Base-by-base conservation (phyloP, 2,329 filamentous ascomycete genomes). In the Colletotrichum godetiae region DNA sequence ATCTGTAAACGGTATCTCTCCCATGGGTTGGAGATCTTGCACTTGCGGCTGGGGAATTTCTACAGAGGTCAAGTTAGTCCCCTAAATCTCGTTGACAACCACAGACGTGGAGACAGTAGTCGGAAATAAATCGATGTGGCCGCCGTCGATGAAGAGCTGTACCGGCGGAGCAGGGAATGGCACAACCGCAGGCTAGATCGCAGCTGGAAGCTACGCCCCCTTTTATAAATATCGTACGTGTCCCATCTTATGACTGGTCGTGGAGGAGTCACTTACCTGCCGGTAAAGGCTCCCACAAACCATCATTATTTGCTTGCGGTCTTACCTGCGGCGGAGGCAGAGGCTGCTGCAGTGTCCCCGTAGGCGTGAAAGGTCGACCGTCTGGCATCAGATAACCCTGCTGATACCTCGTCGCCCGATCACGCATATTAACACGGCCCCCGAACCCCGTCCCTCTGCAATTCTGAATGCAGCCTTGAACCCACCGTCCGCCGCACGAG, bases 401-500 rank as follows among this genome's bases (percentile, higher is more conserved):
- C 13, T 13, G 72, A 55, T 55, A 72, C 37, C 49, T 66, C 27
- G 42, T 19, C 11, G 15, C n/a, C 27, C 72, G 56, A 22, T 63
- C 22, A n/a, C 72, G 62, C 68, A 72, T 67, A 11, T 68, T 68
- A 0, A 74, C 37, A 31, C 68, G 72, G 3, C 6, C 24, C 15
- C 60, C 33, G 11, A 52, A 19, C 5, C 53, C 58, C 29, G 49
- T 60, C 60, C 5, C 15, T 5, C 46, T 53, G 49, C 71, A 73
- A 2, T 67, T 49, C 19, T 22, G 46, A 24, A 27, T 3, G n/a
- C 71, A 73, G 10, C 52, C 15, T 11, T 42, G 7, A 4, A 13
- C 29, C 74, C 67, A 76, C 0, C 5, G 11, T 4, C 29, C 42
- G 37, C 75, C 74, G 46, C 75, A 76, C 27, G 72, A 59, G 59